Conservation (phyloP, 306 rosid species). For the Castanospermum australe region DNA sequence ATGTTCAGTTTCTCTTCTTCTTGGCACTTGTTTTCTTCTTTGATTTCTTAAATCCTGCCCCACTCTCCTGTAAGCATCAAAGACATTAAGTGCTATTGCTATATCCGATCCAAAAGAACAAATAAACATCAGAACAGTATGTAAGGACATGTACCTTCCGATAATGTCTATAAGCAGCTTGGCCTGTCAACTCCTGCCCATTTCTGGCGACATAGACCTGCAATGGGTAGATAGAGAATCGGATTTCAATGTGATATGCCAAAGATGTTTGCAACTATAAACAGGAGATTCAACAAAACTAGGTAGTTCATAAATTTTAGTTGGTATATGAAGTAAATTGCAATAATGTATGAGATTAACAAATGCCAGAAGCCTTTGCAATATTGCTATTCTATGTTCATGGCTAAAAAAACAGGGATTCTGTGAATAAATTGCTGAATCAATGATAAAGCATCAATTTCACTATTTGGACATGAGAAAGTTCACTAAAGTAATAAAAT, state of each 20-base stretch:
- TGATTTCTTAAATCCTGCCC: conserved; percentile 45
- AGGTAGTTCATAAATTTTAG: not conserved
- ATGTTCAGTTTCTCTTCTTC: conserved; percentile 45
- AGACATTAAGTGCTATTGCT: conserved; percentile 31
- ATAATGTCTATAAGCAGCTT: conserved; percentile 57
- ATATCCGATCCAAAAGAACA: not conserved
- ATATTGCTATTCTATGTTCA: not conserved
- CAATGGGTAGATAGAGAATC: conserved; percentile 23
- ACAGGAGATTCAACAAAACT: not conserved
- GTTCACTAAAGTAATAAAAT: not conserved
- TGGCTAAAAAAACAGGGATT: not conserved
- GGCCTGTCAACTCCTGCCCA: conserved; percentile 78
- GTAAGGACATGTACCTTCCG: conserved; percentile 49
- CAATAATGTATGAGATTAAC: not conserved
- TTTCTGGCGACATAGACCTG: conserved; percentile 77
- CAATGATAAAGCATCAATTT: not conserved
- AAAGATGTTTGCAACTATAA: conserved; percentile 5
- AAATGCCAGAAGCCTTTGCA: too few relatives aligned
- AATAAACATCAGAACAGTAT: not conserved
- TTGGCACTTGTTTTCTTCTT: conserved; percentile 53
- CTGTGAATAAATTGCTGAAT: not conserved
- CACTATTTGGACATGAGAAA: not conserved
- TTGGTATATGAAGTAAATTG: not conserved
- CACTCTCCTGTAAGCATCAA: conserved; percentile 62
- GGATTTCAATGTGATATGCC: conserved; percentile 11